These are phyloP conservation scores for Gardenia jasminoides DNA, from an alignment of 257 asterid species.

Conservation along the genomic window DNA sequence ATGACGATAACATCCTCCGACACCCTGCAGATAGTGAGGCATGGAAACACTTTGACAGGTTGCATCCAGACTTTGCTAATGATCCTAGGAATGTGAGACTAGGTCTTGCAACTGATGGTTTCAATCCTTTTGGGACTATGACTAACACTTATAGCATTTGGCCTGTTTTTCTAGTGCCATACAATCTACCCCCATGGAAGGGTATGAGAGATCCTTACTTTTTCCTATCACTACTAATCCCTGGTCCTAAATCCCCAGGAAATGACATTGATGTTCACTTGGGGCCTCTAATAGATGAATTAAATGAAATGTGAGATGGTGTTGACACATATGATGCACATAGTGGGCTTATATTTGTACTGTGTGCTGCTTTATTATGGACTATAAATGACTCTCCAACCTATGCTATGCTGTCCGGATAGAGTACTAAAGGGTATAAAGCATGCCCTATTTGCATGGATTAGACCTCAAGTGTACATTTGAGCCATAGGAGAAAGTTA, in stretches of 20 bases:
- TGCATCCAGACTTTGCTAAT: neutral
- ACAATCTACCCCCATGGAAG: constrained; percentile 1
- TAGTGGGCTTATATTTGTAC: neutral
- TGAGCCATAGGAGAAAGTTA: neutral
- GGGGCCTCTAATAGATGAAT: neutral
- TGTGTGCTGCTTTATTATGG: neutral
- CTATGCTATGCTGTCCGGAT: constrained; percentile 1
- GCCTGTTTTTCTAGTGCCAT: neutral
- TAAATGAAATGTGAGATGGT: neutral
- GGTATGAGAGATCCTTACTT: neutral
- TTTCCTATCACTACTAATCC: neutral
- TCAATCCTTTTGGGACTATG: too few relatives aligned
- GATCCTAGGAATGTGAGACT: neutral
- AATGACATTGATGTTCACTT: neutral
- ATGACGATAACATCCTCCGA: neutral
- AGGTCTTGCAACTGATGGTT: neutral
- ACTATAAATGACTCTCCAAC: constrained; percentile 13
- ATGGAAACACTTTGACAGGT: neutral
- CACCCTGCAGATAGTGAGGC: neutral
- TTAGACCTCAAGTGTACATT: neutral
- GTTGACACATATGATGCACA: neutral
- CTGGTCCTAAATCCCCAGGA: neutral
- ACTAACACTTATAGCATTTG: neutral
- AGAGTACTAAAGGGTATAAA: neutral
- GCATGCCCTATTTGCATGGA: constrained; percentile 9